phyloP scores from a whole-genome alignment of 78 protist genomes.

The Guillardia theta region DNA sequence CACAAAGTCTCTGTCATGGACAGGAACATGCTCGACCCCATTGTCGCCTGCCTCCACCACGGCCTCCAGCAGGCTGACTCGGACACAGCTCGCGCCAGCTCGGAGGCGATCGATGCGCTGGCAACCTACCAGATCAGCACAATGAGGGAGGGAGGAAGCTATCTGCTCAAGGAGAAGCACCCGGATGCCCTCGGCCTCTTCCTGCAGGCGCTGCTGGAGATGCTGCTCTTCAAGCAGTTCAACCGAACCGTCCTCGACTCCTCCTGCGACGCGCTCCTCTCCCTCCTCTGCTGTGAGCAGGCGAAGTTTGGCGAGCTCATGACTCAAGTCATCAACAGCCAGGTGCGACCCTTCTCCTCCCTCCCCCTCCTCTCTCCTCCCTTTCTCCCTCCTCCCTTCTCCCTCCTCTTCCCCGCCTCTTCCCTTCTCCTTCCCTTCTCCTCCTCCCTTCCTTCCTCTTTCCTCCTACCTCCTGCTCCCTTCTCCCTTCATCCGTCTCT shows the following conservation, averaged over 20 bases:
- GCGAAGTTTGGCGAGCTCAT: not conserved
- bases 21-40: not conserved
- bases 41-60: constrained; percentile 4
- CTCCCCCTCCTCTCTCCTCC: not conserved
- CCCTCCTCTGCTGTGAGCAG: not conserved
- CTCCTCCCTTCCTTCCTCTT: not conserved
- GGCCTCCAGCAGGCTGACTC: not conserved
- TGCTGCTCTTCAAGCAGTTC: constrained; percentile 1
- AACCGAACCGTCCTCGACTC: constrained; percentile 7
- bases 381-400: not conserved
- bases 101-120: constrained; percentile 28
- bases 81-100: not conserved
- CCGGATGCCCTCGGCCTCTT: not conserved
- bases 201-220: not conserved
- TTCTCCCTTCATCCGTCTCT: not conserved
- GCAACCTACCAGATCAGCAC: not conserved
- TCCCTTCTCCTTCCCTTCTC: not conserved
- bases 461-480: not conserved
- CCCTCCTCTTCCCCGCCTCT: not conserved
- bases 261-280: constrained; percentile 20
- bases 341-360: not conserved
- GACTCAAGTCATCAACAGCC: not conserved
- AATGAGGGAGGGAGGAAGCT: not conserved
- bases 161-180: not conserved
- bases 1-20: constrained; percentile 9